These are phyloP conservation scores for Cytospora leucostoma DNA, from an alignment of 2,329 filamentous ascomycete genomes.

Conservation along the genomic window DNA sequence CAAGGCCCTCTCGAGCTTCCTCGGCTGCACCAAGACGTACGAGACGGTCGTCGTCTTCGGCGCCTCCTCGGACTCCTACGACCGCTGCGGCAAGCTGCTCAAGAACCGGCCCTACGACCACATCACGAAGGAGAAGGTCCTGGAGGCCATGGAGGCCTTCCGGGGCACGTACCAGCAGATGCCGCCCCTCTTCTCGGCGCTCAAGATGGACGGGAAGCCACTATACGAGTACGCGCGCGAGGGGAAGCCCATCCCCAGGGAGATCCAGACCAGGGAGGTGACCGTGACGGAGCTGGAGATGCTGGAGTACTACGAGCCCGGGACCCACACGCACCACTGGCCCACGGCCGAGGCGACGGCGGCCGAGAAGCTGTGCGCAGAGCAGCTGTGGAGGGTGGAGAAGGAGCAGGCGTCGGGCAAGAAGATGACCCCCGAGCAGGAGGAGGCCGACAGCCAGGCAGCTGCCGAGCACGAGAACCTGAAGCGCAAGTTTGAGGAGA, in stretches of 20 bases:
- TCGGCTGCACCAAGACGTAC: conserved; percentile 90
- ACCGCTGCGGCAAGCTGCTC: conserved; percentile 81
- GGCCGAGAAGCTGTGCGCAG: conserved; percentile 74
- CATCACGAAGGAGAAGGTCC: conserved; percentile 76
- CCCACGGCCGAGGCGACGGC: conserved; percentile 75
- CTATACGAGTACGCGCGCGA: conserved; percentile 95
- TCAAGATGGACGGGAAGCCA: conserved; percentile 91
- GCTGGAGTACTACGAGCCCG: conserved; percentile 81
- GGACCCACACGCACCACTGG: conserved; percentile 76
- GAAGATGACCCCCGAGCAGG: conserved; percentile 55
- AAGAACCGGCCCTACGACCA: conserved; percentile 74
- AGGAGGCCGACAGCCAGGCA: conserved; percentile 56
- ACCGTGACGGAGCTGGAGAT: conserved; percentile 77
- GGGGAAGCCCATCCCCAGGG: conserved; percentile 80
- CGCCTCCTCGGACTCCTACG: conserved; percentile 89
- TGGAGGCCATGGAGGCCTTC: conserved; percentile 74
- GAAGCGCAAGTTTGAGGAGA: conserved; percentile 60
- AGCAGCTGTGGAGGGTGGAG: conserved; percentile 68
- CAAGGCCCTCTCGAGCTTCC: conserved; percentile 75
- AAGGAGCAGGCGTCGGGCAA: conserved; percentile 54
- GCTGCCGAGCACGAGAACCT: conserved; percentile 57
- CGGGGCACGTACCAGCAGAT: conserved; percentile 84
- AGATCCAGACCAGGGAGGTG: conserved; percentile 80
- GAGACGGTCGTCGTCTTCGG: conserved; percentile 89
- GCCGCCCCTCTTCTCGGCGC: conserved; percentile 88